Base-by-base conservation (phyloP, 805 yeast species). In the Kodamaea restingae region DNA sequence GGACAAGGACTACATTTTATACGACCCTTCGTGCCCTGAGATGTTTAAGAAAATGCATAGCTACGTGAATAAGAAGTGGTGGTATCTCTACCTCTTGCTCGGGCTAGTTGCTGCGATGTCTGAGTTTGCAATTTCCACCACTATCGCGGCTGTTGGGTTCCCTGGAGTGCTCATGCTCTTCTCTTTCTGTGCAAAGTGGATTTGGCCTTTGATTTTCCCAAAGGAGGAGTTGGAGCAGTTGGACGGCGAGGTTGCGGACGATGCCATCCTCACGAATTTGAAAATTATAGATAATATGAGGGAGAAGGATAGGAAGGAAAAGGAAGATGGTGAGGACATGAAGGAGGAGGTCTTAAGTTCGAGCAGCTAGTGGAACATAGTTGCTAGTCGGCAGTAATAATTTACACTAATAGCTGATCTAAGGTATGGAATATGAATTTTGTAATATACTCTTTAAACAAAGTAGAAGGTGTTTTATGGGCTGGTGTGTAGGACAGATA, bases 111-210 rank as follows among this genome's bases (percentile, higher is more conserved):
- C 93, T 0, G 82, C 82, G 38, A 83, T 75, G 1, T 84, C 78
- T 0, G 98, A 95, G 55, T 83, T 88, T 47, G 93, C 80, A 0
- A 88, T 91, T 22, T 84, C 95, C 0, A 76, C 81, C 54, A 87
- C 96, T 0, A 78, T 71, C 43, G 98, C 93, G 0, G 97, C 98
- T 0, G 87, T 91, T 22, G 98, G 95, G 2, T 91, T 93, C 54
- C 98, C 98, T 0, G 83, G 88, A 2, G 86, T 93, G 0, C 63
- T 91, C 36, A 60, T 91, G 52, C 73, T 80, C 38, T 90, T 86
- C 42, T 72, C 83, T 15, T 63, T 78, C 1, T 77, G 88, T 9
- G 78, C 84, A 14, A 59, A 59, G 42, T 71, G 78, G 53, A 49
- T 73, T 5, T 80, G 95, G 64, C 85, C 84, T 0, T 58, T 54